Evolutionary conservation across 1,284 basidiomycete species (phyloP).

Genomic region (Irpex lacteus): DNA sequence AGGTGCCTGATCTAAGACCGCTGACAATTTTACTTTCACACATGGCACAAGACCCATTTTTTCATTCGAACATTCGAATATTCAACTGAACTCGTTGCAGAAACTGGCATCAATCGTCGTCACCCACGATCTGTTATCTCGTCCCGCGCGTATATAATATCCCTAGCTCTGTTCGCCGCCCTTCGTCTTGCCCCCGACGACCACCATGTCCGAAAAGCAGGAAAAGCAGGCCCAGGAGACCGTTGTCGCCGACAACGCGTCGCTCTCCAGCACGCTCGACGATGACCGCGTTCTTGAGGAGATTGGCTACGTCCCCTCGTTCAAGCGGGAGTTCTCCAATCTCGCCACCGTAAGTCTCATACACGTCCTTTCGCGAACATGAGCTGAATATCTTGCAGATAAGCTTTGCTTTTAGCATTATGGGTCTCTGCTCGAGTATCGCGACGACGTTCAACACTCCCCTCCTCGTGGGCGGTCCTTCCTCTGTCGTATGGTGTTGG

Average conservation of each 20-base stretch:
- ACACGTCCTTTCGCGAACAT: not conserved
- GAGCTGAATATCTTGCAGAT: slow-evolving; percentile 41
- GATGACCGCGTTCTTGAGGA: slow-evolving; percentile 69
- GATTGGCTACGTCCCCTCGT: slow-evolving; percentile 76
- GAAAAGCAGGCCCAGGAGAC: not conserved
- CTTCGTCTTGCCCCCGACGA: not conserved
- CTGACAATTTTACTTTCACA: too few species aligned
- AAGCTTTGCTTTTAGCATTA: slow-evolving; percentile 77
- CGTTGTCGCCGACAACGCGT: not conserved
- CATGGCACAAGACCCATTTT: too few species aligned
- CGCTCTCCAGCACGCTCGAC: slow-evolving; percentile 28
- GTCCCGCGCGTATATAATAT: not conserved
- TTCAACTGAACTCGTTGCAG: not conserved
- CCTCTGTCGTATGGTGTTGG: slow-evolving; percentile 82
- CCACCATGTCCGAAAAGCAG: not conserved
- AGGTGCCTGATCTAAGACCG: too few species aligned
- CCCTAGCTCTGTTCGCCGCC: not conserved
- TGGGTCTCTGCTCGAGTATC: slow-evolving; percentile 80
- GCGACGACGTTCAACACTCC: slow-evolving; percentile 84
- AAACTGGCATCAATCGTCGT: not conserved
- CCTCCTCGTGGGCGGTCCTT: slow-evolving; percentile 70
- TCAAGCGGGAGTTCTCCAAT: slow-evolving; percentile 81
- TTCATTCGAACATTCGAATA: too few species aligned
- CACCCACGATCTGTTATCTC: not conserved
- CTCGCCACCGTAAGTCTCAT: slow-evolving; percentile 56